These are phyloP conservation scores for Sporothrix inflata DNA, from an alignment of 2,329 filamentous ascomycete species.

Conservation along the genomic window DNA sequence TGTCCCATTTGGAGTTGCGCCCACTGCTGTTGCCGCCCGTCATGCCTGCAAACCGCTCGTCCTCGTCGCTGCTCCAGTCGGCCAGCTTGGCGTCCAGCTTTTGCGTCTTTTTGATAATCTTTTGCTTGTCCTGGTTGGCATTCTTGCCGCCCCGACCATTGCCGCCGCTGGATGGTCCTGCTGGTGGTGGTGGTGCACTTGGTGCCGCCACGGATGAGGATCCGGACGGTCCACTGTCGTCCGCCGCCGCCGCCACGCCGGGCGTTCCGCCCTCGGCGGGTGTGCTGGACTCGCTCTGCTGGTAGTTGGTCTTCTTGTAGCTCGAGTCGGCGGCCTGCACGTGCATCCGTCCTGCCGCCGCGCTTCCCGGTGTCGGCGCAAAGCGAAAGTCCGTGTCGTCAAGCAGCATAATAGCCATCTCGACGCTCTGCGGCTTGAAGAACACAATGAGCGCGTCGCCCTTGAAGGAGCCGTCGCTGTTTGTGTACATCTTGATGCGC, in stretches of 20 bases:
- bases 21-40: slow-evolving; percentile 21
- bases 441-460: slow-evolving; percentile 92
- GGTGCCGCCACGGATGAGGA: too few relatives aligned
- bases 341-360: slow-evolving; percentile 65
- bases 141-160: slow-evolving; percentile 14
- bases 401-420: slow-evolving; percentile 77
- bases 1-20: slow-evolving; percentile 63
- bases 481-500: slow-evolving; percentile 89
- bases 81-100: slow-evolving; percentile 89
- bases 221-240: too few relatives aligned
- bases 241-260: too few relatives aligned
- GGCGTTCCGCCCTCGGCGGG: slow-evolving; percentile 27
- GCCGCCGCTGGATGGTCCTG: neutral
- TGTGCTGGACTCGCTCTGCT: slow-evolving; percentile 44
- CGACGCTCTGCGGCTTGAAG: slow-evolving; percentile 92
- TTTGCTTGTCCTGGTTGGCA: slow-evolving; percentile 74
- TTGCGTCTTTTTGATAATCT: slow-evolving; percentile 88
- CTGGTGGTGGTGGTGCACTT: too few relatives aligned
- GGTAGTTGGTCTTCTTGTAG: slow-evolving; percentile 84
- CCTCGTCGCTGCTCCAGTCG: slow-evolving; percentile 93
- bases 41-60: slow-evolving; percentile 44
- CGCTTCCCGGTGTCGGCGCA: slow-evolving; percentile 44
- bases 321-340: slow-evolving; percentile 86
- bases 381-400: slow-evolving; percentile 83
- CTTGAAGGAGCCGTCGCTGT: slow-evolving; percentile 83